Percentiles rank a stretch among this genome's conserved stretches.
Evolutionary conservation across 202 grass and related monocot genomes (phyloP).

Genomic region (Dendrocalamus latiflorus): DNA sequence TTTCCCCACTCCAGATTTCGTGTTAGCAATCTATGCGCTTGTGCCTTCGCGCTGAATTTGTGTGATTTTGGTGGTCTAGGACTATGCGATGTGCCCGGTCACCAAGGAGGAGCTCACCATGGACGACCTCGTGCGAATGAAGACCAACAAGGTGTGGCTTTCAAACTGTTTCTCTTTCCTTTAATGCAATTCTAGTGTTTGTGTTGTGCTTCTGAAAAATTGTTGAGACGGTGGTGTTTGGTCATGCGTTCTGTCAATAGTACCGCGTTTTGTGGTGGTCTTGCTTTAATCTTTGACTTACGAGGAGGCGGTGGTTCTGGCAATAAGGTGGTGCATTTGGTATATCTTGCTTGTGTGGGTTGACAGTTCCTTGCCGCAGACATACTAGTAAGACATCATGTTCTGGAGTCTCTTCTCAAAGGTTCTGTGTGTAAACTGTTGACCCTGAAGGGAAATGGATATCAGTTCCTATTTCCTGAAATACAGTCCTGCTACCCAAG

Average conservation of each 20-base stretch:
- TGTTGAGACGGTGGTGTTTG: not conserved
- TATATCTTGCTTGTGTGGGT: not conserved
- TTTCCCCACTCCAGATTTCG: not conserved
- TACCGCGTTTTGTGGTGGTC: not conserved
- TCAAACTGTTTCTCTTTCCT: not conserved
- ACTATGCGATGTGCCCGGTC: constrained; percentile 81
- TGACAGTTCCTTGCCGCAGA: not conserved
- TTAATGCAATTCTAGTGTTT: not conserved
- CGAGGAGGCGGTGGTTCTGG: not conserved
- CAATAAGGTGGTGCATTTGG: not conserved
- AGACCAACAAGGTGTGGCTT: constrained; percentile 78
- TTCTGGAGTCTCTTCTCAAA: not conserved
- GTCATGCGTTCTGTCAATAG: not conserved
- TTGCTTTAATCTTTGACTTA: not conserved
- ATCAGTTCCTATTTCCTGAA: not conserved
- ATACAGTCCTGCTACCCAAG: not conserved
- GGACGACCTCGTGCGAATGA: constrained; percentile 79
- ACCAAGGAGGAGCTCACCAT: constrained; percentile 89
- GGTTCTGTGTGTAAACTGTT: not conserved
- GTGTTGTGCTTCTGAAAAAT: not conserved
- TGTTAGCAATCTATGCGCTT: not conserved
- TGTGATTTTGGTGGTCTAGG: constrained; percentile 31
- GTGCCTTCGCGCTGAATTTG: not conserved
- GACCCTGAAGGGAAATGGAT: not conserved
- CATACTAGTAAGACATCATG: not conserved